A percentile compares a stretch with the other conserved stretches of the same genome.
Evolutionary conservation across 495 filamentous ascomycete species (phyloP).

Genomic region (Lineolata rhizophorae): DNA sequence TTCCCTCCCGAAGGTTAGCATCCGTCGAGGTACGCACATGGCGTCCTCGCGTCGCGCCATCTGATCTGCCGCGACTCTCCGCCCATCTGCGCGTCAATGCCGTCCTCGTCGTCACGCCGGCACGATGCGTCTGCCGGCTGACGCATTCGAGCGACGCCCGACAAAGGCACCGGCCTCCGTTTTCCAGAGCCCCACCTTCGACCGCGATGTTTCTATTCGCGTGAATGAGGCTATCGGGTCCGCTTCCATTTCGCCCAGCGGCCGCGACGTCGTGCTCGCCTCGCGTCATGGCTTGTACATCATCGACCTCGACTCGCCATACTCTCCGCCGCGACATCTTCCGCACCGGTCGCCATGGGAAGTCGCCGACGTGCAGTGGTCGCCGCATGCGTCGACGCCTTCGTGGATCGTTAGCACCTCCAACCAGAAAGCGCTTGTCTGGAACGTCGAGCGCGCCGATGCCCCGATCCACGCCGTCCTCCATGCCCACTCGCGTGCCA

Average conservation of each 20-base stretch:
- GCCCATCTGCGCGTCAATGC: too few relatives aligned
- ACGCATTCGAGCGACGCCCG: too few relatives aligned
- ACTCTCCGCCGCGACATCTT: conserved; percentile 69
- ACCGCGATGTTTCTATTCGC: conserved; percentile 60
- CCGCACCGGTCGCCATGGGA: conserved; percentile 81
- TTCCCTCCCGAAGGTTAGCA: too few relatives aligned
- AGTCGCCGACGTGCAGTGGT: conserved; percentile 97
- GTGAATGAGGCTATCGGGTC: conserved; percentile 58
- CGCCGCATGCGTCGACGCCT: conserved; percentile 69
- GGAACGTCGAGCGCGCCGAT: conserved; percentile 61
- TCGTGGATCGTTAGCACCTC: conserved; percentile 88
- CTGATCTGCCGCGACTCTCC: too few relatives aligned
- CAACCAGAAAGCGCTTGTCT: conserved; percentile 86
- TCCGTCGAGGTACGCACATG: too few relatives aligned
- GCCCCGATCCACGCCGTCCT: conserved; percentile 77
- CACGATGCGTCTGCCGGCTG: too few relatives aligned
- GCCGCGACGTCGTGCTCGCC: conserved; percentile 77
- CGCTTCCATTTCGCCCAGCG: conserved; percentile 78
- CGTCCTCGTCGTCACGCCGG: too few relatives aligned
- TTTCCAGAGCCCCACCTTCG: conserved; percentile 72
- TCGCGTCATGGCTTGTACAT: conserved; percentile 77
- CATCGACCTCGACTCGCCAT: conserved; percentile 82
- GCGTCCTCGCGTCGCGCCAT: too few relatives aligned
- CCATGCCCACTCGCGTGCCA: conserved; percentile 71
- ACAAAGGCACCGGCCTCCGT: conserved; percentile 27